Conservation (phyloP, 495 filamentous ascomycete genomes). For the Talaromyces liani region DNA sequence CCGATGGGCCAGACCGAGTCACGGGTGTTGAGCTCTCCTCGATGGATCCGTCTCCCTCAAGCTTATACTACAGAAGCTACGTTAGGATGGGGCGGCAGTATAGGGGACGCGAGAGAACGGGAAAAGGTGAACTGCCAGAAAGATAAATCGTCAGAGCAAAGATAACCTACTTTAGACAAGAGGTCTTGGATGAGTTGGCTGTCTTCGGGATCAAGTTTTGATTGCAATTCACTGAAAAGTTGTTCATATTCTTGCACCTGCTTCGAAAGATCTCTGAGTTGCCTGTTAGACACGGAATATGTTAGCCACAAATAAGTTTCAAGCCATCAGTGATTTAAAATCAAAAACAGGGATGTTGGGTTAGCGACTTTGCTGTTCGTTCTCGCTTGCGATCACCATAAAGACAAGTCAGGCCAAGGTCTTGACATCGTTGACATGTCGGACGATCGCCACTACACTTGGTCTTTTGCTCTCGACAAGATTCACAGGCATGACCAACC, state of each 20-base stretch:
- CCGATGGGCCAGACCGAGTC: slow-evolving; percentile 15
- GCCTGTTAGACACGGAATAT: slow-evolving; percentile 22
- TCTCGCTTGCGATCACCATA: slow-evolving; percentile 56
- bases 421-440: slow-evolving; percentile 48
- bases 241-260: slow-evolving; percentile 28
- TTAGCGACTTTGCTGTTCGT: slow-evolving; percentile 44
- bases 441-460: slow-evolving; percentile 55
- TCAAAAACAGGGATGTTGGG: slow-evolving; percentile 1
- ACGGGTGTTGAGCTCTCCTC: slow-evolving; percentile 11
- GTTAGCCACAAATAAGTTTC: slow-evolving; percentile 17
- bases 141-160: background rate
- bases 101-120: background rate
- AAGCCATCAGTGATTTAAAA: slow-evolving; percentile 2
- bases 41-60: slow-evolving; percentile 7
- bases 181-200: slow-evolving; percentile 30
- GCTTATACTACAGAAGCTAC: slow-evolving; percentile 10
- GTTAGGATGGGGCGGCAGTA: slow-evolving; percentile 2
- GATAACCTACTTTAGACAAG: slow-evolving; percentile 22
- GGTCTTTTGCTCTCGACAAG: slow-evolving; percentile 63
- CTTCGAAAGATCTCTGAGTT: slow-evolving; percentile 31
- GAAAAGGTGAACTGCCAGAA: slow-evolving; percentile 1
- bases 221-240: slow-evolving; percentile 29
- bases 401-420: slow-evolving; percentile 39
- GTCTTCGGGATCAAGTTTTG: slow-evolving; percentile 24
- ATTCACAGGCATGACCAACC: slow-evolving; percentile 58